A percentile compares a stretch with the other conserved stretches of the same genome.
Conservation (phyloP, 2,329 filamentous ascomycete species). For the Nannizzia gypsea region DNA sequence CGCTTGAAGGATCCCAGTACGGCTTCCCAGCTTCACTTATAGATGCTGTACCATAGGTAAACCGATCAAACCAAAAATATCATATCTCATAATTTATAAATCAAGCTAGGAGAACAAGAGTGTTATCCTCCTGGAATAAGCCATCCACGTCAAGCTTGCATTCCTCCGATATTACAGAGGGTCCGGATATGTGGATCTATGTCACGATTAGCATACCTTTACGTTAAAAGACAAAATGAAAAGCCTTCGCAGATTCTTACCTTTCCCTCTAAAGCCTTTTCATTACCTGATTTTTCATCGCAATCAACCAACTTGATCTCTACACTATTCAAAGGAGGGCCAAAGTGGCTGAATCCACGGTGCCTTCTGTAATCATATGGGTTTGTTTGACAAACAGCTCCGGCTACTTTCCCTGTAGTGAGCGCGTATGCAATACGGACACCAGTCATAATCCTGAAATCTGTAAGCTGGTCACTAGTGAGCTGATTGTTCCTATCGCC, state of each 20-base stretch:
- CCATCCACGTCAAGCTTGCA: conserved; percentile 52
- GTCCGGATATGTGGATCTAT: conserved; percentile 60
- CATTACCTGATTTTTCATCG: conserved; percentile 21
- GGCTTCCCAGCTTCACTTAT: neutral
- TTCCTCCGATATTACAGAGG: conserved; percentile 58
- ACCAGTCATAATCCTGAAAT: conserved; percentile 68
- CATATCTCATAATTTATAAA: neutral
- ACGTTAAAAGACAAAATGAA: no score
- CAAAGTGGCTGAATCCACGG: conserved; percentile 55
- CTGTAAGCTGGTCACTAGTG: conserved; percentile 58
- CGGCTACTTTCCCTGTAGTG: conserved; percentile 70
- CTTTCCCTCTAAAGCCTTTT: conserved; percentile 45
- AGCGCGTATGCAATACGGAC: conserved; percentile 77
- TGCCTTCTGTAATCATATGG: conserved; percentile 68
- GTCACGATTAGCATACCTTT: conserved; percentile 12
- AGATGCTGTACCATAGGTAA: neutral
- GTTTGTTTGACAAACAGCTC: conserved; percentile 75
- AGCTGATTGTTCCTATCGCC: conserved; percentile 50
- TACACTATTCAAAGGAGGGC: conserved; percentile 64
- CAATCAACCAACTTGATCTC: conserved; percentile 56
- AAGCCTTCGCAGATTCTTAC: conserved; percentile 35
- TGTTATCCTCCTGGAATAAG: conserved; percentile 59
- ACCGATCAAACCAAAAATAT: neutral
- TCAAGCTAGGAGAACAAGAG: conserved; percentile 42
- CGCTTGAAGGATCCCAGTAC: no score